A percentile compares a stretch with the other conserved stretches of the same genome.
Evolutionary conservation across 306 rosid genomes (phyloP).

Genomic region (Cicer yamashitae): DNA sequence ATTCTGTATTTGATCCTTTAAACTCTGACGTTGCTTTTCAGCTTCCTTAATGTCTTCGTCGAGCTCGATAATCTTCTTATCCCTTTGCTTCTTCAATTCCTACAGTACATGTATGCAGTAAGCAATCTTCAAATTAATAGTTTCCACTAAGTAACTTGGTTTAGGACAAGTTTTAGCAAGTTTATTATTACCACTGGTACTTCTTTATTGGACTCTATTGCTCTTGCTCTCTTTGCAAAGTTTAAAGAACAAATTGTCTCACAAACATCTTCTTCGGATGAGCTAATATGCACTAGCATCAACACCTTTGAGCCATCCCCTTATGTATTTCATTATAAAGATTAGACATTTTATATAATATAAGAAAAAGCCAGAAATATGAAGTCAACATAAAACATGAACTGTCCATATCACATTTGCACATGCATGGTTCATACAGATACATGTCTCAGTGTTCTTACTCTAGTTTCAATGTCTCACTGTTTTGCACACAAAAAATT

Average conservation of each 20-base stretch:
- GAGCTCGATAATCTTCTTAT: constrained; percentile 65
- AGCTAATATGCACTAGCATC: constrained; percentile 93
- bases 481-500: constrained; percentile 3
- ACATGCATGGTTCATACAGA: constrained; percentile 37
- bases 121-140: constrained; percentile 28
- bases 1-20: constrained; percentile 62
- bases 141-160: constrained; percentile 21
- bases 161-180: constrained; percentile 38
- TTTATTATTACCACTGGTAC: constrained; percentile 56
- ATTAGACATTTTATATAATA: constrained; percentile 9
- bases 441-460: background rate
- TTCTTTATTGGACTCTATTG: constrained; percentile 70
- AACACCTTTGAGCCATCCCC: constrained; percentile 89
- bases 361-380: background rate
- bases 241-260: constrained; percentile 88
- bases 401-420: background rate
- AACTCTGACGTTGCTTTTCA: constrained; percentile 57
- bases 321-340: constrained; percentile 48
- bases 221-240: constrained; percentile 90
- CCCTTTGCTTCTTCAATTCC: constrained; percentile 82
- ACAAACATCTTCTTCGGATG: constrained; percentile 77
- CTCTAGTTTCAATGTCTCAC: constrained; percentile 16
- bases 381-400: constrained; percentile 2
- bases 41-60: constrained; percentile 79
- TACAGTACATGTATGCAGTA: constrained; percentile 45